Base-by-base conservation (phyloP, 148 eudicot genomes). In the Diospyros kaki region DNA sequence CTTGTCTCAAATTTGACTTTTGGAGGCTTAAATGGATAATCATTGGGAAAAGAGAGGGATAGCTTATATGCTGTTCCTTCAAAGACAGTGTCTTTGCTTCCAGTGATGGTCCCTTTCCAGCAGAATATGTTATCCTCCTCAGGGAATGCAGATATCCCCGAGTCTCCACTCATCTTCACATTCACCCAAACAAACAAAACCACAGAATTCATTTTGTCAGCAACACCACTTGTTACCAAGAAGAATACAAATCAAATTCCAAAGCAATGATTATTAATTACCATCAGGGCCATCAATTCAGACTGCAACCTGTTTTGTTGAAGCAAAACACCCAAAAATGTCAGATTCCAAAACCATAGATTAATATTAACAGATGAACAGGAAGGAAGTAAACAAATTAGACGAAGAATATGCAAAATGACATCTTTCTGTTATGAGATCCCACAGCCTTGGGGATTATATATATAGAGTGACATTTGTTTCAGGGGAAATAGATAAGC, bases 71-170 rank as follows among this genome's bases (percentile, higher is more conserved):
- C 96, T 6, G 99, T 95, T 82, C 93, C 96, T 89, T 95, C 99
- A 75, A 95, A 95, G 0, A 95, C 99, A 3, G 99, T 95, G 38
- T 89, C 99, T 85, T 88, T 92, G 86, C 96, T 95, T 17, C 99
- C 99, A 9, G 79, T 80, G 50, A 95, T 95, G 8, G 99, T 95
- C 46, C 97, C 99, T 89, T 95, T 95, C 99, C 99, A 95, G 68
- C 76, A 83, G 73, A 89, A 89, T 60, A 95, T 88, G 85, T 93
- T 95, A 80, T 95, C 97, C 62, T 93, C 99, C 81, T 92, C 99
- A 4, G 99, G 99, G 75, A 95, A 95, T 6, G 99, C 97, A 52
- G 99, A 95, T 78, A 95, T 84, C 59, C 94, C 96, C 40, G 96
- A 74, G 72, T 87, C 97, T 44, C 99, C 99, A 59, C 99, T 80